Base-by-base conservation (phyloP, 1,139 yeast genomes). In the Scheffersomyces segobiensis region DNA sequence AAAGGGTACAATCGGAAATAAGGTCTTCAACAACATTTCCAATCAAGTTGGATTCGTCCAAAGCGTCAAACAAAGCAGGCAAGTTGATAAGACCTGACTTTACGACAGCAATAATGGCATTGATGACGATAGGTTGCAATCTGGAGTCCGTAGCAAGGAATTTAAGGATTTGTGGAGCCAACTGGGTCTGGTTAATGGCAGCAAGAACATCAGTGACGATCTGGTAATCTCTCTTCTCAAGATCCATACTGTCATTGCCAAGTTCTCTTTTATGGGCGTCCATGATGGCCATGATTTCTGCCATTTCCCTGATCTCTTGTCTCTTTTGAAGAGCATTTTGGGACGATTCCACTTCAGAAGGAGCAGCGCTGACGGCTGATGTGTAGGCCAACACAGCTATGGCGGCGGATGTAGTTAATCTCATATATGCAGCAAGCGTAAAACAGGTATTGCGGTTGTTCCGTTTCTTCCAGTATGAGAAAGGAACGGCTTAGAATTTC, bases 181-280 rank as follows among this genome's bases (percentile, higher is more conserved):
- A 69, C 53, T 76, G 69, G 52, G 83, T 72, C 60, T 77, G 73
- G 59, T 78, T 72, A 54, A 80, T 69, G 52, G 80, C 77, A 18
- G 75, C 62, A 63, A 80, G 78, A 17, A 79, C 79, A 58, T 75
- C 72, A 56, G 84, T 80, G 53, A 79, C 83, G 61, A 80, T 73
- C 59, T 71, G 67, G 61, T 74, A 73, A 59, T 78, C 67, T 60
- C 67, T 62, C 58, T 67, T 65, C 49, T 63, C 52, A n/a, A 67
- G 49, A 7, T 21, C 50, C 14, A 48, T 48, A 17, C 63, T 63
- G 32, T 65, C 71, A 14, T 59, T 59, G 50, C 70, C 69, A 48
- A 71, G 62, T 46, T 74, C 78, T 65, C 82, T 75, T 64, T 76
- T 76, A 58, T 57, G 60, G 47, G 60, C 55, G 58, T 65, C 61